Percentiles rank a stretch among this genome's conserved stretches.
Conservation (phyloP, 352 stramenopile genomes). For the Pythium volutum region DNA sequence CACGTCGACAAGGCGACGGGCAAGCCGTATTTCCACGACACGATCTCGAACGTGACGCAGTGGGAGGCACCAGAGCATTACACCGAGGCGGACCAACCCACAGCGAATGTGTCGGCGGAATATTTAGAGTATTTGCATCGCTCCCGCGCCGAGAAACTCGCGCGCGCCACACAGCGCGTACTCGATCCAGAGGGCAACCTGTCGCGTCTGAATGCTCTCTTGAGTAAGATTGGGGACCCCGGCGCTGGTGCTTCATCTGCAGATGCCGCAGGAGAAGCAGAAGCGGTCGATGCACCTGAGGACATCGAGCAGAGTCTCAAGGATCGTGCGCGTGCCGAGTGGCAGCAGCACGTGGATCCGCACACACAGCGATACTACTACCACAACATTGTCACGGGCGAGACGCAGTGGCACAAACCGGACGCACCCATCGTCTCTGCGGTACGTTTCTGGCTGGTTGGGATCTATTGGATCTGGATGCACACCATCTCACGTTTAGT, state of each 20-base stretch:
- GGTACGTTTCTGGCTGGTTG: constrained; percentile 30
- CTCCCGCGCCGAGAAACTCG: constrained; percentile 44
- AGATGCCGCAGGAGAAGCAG: neutral
- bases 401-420: constrained; percentile 79
- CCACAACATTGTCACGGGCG: constrained; percentile 71
- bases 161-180: constrained; percentile 54
- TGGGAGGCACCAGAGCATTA: constrained; percentile 65
- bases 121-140: constrained; percentile 72
- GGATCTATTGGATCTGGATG: neutral
- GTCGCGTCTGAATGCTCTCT: constrained; percentile 64
- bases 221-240: constrained; percentile 51
- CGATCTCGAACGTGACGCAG: constrained; percentile 55
- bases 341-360: constrained; percentile 84
- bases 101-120: constrained; percentile 31
- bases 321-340: constrained; percentile 37
- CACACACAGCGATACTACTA: constrained; percentile 84
- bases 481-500: neutral
- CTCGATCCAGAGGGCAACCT: constrained; percentile 71
- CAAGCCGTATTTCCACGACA: constrained; percentile 77
- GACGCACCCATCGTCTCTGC: constrained; percentile 64
- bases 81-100: constrained; percentile 29
- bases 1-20: constrained; percentile 61
- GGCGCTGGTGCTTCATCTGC: neutral
- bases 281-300: neutral
- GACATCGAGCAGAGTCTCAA: constrained; percentile 27